Conservation (phyloP, 2,329 filamentous ascomycete genomes). For the Penicillium aurantiogriseum region DNA sequence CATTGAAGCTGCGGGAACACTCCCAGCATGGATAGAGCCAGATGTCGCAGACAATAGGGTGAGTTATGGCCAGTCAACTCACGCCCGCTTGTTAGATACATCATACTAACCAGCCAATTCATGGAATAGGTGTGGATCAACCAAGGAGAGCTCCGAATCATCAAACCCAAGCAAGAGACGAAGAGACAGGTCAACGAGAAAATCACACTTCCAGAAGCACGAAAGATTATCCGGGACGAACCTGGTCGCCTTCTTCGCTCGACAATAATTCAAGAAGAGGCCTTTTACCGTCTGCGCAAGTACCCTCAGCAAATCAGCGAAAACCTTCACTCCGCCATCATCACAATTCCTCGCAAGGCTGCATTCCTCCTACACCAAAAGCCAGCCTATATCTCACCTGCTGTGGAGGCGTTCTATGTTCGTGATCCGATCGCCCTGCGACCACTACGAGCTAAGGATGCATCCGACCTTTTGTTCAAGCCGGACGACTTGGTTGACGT, state of each 20-base stretch:
- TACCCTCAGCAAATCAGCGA: conserved; percentile 74
- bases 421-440: conserved; percentile 76
- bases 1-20: conserved; percentile 82
- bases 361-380: conserved; percentile 74
- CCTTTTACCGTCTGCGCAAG: conserved; percentile 81
- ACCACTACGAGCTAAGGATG: conserved; percentile 59
- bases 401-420: conserved; percentile 88
- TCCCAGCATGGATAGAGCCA: conserved; percentile 88
- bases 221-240: conserved; percentile 57
- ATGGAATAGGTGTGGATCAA: conserved; percentile 73
- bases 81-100: neutral
- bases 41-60: conserved; percentile 80
- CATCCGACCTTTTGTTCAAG: conserved; percentile 61
- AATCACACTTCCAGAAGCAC: conserved; percentile 65
- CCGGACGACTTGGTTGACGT: conserved; percentile 76
- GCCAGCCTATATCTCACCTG: conserved; percentile 74
- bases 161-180: conserved; percentile 55
- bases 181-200: conserved; percentile 40
- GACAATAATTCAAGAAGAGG: conserved; percentile 75
- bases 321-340: conserved; percentile 71
- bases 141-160: conserved; percentile 69
- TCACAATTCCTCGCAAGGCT: conserved; percentile 76
- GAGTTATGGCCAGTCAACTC: conserved; percentile 14
- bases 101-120: neutral
- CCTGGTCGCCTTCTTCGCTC: conserved; percentile 66